These are phyloP conservation scores for Xerocomellus amylosporus DNA, from an alignment of 768 basidiomycete species.

Conservation along the genomic window DNA sequence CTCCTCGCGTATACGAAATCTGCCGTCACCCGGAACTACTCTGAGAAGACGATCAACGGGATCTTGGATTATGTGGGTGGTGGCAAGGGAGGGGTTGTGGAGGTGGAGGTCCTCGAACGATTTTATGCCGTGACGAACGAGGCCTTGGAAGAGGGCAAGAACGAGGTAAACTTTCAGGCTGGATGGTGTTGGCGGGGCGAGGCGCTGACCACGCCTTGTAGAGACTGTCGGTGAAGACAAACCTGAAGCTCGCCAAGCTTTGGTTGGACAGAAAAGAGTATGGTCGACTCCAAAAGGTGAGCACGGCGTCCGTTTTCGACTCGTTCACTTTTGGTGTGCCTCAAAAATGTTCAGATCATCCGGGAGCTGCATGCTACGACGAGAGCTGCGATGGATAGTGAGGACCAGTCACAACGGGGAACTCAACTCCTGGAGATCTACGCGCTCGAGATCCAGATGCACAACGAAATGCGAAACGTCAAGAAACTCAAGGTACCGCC, in stretches of 20 bases:
- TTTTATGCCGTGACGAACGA: constrained; percentile 94
- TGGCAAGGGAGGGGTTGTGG: constrained; percentile 70
- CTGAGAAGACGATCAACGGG: constrained; percentile 98
- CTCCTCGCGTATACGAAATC: constrained; percentile 94
- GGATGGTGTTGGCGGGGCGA: neutral
- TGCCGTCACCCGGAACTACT: constrained; percentile 91
- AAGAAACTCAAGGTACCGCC: constrained; percentile 84
- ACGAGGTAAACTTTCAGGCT: constrained; percentile 63
- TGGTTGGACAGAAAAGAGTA: constrained; percentile 98
- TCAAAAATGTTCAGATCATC: constrained; percentile 51
- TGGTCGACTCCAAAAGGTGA: constrained; percentile 72
- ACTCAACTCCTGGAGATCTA: constrained; percentile 96
- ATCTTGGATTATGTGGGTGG: constrained; percentile 98
- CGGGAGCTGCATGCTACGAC: constrained; percentile 73
- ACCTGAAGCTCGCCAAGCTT: constrained; percentile 93
- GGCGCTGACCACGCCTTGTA: constrained; percentile 30
- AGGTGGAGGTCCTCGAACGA: constrained; percentile 85
- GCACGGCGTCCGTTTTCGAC: constrained; percentile 3
- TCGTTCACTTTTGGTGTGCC: neutral
- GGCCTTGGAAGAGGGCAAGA: constrained; percentile 90
- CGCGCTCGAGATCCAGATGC: constrained; percentile 99
- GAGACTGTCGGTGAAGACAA: constrained; percentile 94
- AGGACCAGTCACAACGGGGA: constrained; percentile 88
- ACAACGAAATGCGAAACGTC: constrained; percentile 92
- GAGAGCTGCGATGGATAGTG: constrained; percentile 56